Evolutionary conservation across 169 alveolate genomes (phyloP).

Genomic region (Amoebophrya sp.): DNA sequence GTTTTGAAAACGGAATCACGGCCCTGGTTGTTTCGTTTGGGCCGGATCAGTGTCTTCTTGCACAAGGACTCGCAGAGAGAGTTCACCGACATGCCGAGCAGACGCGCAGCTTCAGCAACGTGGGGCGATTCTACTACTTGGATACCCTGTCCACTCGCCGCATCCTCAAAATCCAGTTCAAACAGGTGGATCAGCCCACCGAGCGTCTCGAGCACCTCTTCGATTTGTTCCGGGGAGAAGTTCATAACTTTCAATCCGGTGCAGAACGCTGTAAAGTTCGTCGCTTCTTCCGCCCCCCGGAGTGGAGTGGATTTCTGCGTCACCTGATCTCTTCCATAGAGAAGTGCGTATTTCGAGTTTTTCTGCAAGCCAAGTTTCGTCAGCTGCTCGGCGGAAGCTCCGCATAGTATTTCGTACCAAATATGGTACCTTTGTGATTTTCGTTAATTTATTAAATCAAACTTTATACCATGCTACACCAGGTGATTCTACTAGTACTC

Average conservation of each 20-base stretch:
- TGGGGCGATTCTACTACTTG: neutral
- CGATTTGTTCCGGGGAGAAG: neutral
- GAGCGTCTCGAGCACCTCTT: neutral
- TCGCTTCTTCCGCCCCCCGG: neutral
- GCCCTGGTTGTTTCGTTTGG: neutral
- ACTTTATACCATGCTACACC: too few species aligned
- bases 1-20: too few species aligned
- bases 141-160: neutral
- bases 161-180: neutral
- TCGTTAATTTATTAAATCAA: too few species aligned
- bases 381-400: neutral
- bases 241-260: neutral
- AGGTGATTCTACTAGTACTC: too few species aligned
- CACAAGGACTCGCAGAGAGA: neutral
- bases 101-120: neutral
- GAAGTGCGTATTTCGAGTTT: neutral
- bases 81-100: neutral
- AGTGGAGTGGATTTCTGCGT: neutral
- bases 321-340: neutral
- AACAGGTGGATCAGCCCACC: neutral
- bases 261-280: neutral
- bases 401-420: constrained; percentile 81
- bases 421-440: constrained; percentile 89
- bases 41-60: neutral
- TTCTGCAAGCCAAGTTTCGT: neutral